phyloP scores from a whole-genome alignment of 306 rosid genomes.

The Fragaria iinumae region DNA sequence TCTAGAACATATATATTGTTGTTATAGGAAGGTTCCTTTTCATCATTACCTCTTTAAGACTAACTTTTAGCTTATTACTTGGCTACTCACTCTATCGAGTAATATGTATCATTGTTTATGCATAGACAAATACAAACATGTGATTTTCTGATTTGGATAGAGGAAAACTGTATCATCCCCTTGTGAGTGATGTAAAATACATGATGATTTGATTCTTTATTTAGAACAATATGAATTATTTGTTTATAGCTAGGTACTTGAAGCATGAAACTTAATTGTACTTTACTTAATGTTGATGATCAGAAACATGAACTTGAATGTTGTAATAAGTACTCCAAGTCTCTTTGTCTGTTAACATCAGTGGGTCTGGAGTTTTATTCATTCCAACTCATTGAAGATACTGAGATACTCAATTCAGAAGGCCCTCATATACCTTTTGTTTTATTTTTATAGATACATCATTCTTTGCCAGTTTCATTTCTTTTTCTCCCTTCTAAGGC shows the following conservation, averaged over 20 bases:
- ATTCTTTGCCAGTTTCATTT: not conserved
- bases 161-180: not conserved
- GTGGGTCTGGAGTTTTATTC: not conserved
- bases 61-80: not conserved
- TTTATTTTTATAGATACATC: not conserved
- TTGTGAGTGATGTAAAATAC: not conserved
- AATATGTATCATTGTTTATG: not conserved
- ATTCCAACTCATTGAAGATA: not conserved
- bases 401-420: not conserved
- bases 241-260: not conserved
- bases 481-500: not conserved
- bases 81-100: not conserved
- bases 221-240: too few relatives aligned
- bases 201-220: not conserved
- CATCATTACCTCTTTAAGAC: not conserved
- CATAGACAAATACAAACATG: not conserved
- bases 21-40: not conserved
- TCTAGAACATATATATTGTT: not conserved
- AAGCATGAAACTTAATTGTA: not conserved
- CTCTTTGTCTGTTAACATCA: not conserved
- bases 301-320: constrained; percentile 1
- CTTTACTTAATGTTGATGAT: not conserved
- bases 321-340: not conserved
- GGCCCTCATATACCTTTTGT: not conserved
- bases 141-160: not conserved